Evolutionary conservation across 23 red algal species (phyloP).

Genomic region (Gracilariopsis chorda): DNA sequence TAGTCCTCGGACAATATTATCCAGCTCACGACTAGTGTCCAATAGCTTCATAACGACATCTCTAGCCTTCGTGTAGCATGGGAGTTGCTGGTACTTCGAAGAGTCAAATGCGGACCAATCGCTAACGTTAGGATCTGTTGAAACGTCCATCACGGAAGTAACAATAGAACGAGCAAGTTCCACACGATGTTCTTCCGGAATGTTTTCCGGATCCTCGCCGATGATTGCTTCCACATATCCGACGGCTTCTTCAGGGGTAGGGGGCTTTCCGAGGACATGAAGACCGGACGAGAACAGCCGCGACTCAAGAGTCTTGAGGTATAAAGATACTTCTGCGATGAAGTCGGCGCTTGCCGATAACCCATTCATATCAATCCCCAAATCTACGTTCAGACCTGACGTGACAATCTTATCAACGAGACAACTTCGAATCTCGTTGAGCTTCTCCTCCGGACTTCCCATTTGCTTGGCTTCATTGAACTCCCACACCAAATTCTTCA

Average conservation of each 20-base stretch:
- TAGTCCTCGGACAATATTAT: conserved; percentile 40
- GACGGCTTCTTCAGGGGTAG: conserved; percentile 8
- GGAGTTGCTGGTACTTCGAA: neutral
- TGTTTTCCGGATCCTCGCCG: neutral
- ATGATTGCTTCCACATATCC: conserved; percentile 35
- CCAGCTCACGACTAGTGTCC: conserved; percentile 24
- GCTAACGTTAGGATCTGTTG: neutral
- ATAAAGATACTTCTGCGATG: conserved; percentile 2
- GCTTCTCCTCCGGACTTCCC: neutral
- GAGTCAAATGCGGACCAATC: neutral
- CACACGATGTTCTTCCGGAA: conserved; percentile 1
- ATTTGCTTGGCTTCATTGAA: conserved; percentile 43
- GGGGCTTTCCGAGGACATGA: conserved; percentile 37
- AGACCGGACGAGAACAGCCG: conserved; percentile 66
- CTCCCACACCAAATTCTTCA: conserved; percentile 58
- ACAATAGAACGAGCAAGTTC: neutral
- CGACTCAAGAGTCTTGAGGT: conserved; percentile 36
- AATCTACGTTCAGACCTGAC: conserved; percentile 32
- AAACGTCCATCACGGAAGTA: neutral
- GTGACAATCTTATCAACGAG: conserved; percentile 25
- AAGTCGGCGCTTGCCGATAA: neutral
- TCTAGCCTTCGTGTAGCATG: neutral
- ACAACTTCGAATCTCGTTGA: conserved; percentile 2
- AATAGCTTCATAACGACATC: conserved; percentile 30
- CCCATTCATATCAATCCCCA: conserved; percentile 14